These are phyloP conservation scores for Diaporthe amygdali DNA, from an alignment of 2,329 filamentous ascomycete species.

Conservation along the genomic window DNA sequence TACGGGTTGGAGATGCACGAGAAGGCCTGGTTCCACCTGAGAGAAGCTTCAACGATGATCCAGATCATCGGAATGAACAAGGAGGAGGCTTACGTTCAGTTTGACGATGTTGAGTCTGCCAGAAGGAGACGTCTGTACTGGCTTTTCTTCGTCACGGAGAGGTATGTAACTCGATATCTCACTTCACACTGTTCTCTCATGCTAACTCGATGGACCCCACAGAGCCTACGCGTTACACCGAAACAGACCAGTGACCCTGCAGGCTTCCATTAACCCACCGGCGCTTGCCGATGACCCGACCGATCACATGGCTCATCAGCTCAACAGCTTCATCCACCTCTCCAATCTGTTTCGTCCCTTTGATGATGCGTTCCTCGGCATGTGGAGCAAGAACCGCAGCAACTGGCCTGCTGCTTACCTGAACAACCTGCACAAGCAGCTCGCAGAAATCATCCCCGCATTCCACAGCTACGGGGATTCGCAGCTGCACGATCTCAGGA, in stretches of 20 bases:
- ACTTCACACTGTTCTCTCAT: background rate
- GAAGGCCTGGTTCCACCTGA: constrained; percentile 79
- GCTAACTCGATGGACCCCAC: constrained; percentile 30
- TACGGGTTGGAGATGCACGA: constrained; percentile 76
- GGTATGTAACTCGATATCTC: constrained; percentile 48
- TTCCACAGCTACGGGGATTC: constrained; percentile 58
- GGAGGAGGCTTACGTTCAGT: constrained; percentile 66
- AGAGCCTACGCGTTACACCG: constrained; percentile 75
- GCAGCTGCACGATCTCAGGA: constrained; percentile 59
- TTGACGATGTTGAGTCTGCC: constrained; percentile 64
- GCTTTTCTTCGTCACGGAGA: constrained; percentile 74
- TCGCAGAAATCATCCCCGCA: constrained; percentile 58
- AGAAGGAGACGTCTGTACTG: constrained; percentile 73
- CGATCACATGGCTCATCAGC: constrained; percentile 57
- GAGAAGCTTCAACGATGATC: constrained; percentile 76
- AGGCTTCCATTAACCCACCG: constrained; percentile 71
- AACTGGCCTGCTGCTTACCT: constrained; percentile 64
- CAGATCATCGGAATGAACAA: constrained; percentile 66
- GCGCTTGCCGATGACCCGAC: constrained; percentile 64
- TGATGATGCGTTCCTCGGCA: constrained; percentile 65
- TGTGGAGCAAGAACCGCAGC: constrained; percentile 70
- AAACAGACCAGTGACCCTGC: constrained; percentile 71
- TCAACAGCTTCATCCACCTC: constrained; percentile 63
- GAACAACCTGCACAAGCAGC: constrained; percentile 64
- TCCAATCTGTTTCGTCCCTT: constrained; percentile 70